Evolutionary conservation across 176 grass and related monocot species (phyloP).

Genomic region (Eleusine coracana): DNA sequence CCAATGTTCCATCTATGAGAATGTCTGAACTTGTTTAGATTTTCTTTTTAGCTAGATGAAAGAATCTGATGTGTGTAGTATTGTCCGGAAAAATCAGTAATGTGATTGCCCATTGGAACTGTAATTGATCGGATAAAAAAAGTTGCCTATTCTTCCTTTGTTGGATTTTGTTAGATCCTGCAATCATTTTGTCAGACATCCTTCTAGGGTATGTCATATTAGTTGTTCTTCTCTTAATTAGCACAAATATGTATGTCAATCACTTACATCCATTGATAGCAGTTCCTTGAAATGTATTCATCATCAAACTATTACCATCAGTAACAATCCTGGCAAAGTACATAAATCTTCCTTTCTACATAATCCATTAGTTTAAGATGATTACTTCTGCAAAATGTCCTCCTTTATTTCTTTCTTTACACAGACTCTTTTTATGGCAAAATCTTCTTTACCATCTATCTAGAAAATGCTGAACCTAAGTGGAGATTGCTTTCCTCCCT

Average conservation of each 20-base stretch:
- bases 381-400: background rate
- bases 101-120: too few species aligned
- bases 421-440: background rate
- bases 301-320: background rate
- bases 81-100: too few species aligned
- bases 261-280: background rate
- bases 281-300: background rate
- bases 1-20: too few species aligned
- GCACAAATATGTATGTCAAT: background rate
- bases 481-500: background rate
- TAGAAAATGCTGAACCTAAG: conserved; percentile 19
- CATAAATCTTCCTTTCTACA: background rate
- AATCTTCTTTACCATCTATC: conserved; percentile 33
- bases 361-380: conserved; percentile 9
- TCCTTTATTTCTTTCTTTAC: background rate
- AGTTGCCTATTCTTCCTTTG: too few species aligned
- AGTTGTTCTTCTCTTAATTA: conserved; percentile 18
- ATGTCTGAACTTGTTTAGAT: too few species aligned
- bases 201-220: conserved; percentile 76
- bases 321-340: conserved; percentile 10
- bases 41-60: too few species aligned
- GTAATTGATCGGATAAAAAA: too few species aligned
- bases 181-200: conserved; percentile 59
- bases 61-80: too few species aligned
- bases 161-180: too few species aligned